Percentiles rank a stretch among this genome's conserved stretches.
Evolutionary conservation across 2,329 filamentous ascomycete species (phyloP).

Genomic region (Colletotrichum karsti): DNA sequence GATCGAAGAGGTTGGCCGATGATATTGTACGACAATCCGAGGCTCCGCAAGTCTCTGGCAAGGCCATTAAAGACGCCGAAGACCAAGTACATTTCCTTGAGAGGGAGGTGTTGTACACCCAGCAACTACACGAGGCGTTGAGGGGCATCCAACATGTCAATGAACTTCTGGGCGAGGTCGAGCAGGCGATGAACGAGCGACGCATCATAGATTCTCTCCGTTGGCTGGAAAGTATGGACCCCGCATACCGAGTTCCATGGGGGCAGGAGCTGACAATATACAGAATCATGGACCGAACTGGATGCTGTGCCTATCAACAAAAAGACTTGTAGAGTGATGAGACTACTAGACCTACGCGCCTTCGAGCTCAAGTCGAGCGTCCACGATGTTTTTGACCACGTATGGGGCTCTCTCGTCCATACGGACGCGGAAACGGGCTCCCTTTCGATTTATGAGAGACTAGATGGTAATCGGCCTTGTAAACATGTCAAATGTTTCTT

Average conservation of each 20-base stretch:
- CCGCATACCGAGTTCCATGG: no score
- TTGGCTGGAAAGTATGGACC: constrained; percentile 61
- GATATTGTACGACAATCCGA: constrained; percentile 84
- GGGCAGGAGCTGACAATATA: constrained; percentile 33
- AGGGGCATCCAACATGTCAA: constrained; percentile 64
- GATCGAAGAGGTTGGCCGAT: constrained; percentile 80
- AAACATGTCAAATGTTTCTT: neutral
- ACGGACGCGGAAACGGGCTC: constrained; percentile 64
- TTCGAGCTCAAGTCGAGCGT: constrained; percentile 74
- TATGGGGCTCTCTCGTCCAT: constrained; percentile 76
- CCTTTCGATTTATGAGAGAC: constrained; percentile 63
- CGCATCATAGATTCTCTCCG: constrained; percentile 65
- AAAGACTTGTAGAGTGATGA: constrained; percentile 68
- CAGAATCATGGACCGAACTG: constrained; percentile 66
- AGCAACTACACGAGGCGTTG: constrained; percentile 62
- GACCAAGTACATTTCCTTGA: constrained; percentile 64
- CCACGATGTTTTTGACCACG: constrained; percentile 69
- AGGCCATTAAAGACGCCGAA: constrained; percentile 61
- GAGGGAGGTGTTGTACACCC: constrained; percentile 66
- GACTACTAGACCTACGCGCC: constrained; percentile 71
- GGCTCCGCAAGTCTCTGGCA: constrained; percentile 62
- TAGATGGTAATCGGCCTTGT: constrained; percentile 54
- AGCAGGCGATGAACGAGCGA: constrained; percentile 62
- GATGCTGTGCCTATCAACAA: constrained; percentile 67
- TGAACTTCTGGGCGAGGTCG: constrained; percentile 68